Percentiles rank a stretch among this genome's conserved stretches.
Conservation (phyloP, 2,329 filamentous ascomycete genomes). For the Paraconiothyrium sp. region DNA sequence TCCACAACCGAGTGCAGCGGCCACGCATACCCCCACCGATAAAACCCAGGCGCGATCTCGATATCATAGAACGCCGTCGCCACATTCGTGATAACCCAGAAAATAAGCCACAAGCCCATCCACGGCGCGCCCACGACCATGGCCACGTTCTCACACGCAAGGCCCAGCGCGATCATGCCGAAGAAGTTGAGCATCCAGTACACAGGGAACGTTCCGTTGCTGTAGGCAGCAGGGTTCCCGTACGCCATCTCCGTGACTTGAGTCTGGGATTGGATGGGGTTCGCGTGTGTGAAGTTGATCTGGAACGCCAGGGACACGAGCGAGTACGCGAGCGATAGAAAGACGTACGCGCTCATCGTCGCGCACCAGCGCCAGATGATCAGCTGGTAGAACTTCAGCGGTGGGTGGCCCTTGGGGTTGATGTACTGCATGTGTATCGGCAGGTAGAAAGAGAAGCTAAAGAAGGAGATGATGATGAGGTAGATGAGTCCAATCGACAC, state of each 20-base stretch:
- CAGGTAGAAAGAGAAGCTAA: slow-evolving; percentile 71
- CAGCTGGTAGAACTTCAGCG: slow-evolving; percentile 66
- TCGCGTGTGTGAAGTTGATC: slow-evolving; percentile 63
- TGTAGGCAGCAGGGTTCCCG: slow-evolving; percentile 64
- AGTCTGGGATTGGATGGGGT: slow-evolving; percentile 57
- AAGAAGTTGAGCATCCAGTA: slow-evolving; percentile 72
- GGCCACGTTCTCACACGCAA: slow-evolving; percentile 72
- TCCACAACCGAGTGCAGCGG: slow-evolving; percentile 70
- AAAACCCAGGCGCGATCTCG: slow-evolving; percentile 67
- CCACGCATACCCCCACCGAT: slow-evolving; percentile 70
- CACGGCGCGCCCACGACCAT: slow-evolving; percentile 70
- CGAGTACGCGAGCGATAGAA: slow-evolving; percentile 70
- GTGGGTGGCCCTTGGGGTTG: slow-evolving; percentile 63
- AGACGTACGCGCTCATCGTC: slow-evolving; percentile 67
- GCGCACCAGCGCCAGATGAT: slow-evolving; percentile 67
- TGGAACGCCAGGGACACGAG: slow-evolving; percentile 71
- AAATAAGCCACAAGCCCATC: slow-evolving; percentile 71
- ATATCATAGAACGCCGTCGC: slow-evolving; percentile 68
- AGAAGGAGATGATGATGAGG: slow-evolving; percentile 73
- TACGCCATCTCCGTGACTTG: slow-evolving; percentile 47
- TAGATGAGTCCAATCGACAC: slow-evolving; percentile 73
- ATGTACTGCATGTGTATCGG: slow-evolving; percentile 70
- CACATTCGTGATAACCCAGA: slow-evolving; percentile 74
- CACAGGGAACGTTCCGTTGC: slow-evolving; percentile 66
- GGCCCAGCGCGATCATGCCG: slow-evolving; percentile 70